Evolutionary conservation across 1,284 basidiomycete species (phyloP), one percentile per base, ranked within the genome.

Genomic region (Sanghuangporus baumii): DNA sequence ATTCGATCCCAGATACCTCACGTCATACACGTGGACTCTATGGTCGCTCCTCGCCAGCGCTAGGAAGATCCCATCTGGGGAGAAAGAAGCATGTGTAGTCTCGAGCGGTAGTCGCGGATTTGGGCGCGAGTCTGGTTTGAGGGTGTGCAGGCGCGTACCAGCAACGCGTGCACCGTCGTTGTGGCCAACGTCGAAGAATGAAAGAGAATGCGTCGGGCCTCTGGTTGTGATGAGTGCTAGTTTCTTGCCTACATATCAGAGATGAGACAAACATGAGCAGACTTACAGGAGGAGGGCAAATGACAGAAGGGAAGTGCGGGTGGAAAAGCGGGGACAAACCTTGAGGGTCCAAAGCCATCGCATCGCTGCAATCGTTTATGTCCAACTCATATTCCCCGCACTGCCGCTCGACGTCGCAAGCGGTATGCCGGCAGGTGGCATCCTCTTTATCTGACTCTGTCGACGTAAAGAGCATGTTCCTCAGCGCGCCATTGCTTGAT

Each of bases 21-120:
- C 69, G 69, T 90, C 88, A 66, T 89, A 90, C 0, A 90, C 69
- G 62, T 88, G 83, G 0, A 78, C 73, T 40, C 69, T 70, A 66
- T 88, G 86, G 69, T 90, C 86, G 51, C 72, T 82, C 50, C 87
- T 78, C 6, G 78, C 84, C 4, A 86, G 67, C 3, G 86, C 84
- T 5, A 90, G 74, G 66, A 84, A 82, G 5, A 83, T 71, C 6
- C 81, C 81, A 66, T 88, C 87, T 0, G 85, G 79, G 67, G 86
- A 87, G 69, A 83, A 86, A 0, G 74, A 67, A 16, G 81, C 77
- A 54, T 70, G 70, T 54, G 77, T 83, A 38, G 88, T 77, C 68
- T 86, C 83, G 41, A 70, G 67, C n/a, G 72, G 74, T 34, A 69
- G 69, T 40, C 72, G 68, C 3, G 67, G 58, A 3, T 58, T 3